phyloP scores from a whole-genome alignment of 768 basidiomycete genomes.

The Multifurca ochricompacta region DNA sequence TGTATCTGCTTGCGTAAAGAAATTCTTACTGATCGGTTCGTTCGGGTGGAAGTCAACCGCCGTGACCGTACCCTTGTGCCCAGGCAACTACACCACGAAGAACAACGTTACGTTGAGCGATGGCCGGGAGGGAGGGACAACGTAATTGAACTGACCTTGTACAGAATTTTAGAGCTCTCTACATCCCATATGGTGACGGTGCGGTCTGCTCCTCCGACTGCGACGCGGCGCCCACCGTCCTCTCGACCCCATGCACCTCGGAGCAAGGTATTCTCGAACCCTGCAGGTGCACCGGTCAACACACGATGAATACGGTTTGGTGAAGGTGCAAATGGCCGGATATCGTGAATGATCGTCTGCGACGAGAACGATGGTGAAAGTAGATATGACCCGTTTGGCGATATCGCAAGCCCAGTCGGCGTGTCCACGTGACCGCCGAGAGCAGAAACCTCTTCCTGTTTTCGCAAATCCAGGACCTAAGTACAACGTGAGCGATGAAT shows the following conservation, averaged over 20 bases:
- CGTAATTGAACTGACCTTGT: conserved; percentile 55
- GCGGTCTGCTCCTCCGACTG: conserved; percentile 85
- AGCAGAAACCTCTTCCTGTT: conserved; percentile 69
- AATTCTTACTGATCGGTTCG: conserved; percentile 80
- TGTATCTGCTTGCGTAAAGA: not conserved
- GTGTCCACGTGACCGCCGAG: conserved; percentile 87
- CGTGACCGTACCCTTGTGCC: conserved; percentile 94
- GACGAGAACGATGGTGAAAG: conserved; percentile 90
- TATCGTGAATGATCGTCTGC: conserved; percentile 81
- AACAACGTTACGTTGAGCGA: not conserved
- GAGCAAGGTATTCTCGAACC: conserved; percentile 86
- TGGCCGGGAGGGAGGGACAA: conserved; percentile 8
- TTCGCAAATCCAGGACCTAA: conserved; percentile 86
- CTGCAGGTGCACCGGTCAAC: conserved; percentile 80
- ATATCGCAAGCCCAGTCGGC: conserved; percentile 86
- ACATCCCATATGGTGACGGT: conserved; percentile 86
- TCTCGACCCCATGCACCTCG: conserved; percentile 83
- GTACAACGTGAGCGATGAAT: not conserved
- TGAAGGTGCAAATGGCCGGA: conserved; percentile 87
- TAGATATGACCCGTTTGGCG: conserved; percentile 80
- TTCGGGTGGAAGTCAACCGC: conserved; percentile 95
- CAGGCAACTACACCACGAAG: conserved; percentile 58
- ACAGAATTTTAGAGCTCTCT: conserved; percentile 63
- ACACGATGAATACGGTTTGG: conserved; percentile 75
- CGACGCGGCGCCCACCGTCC: conserved; percentile 73